Conservation (phyloP, 2,329 filamentous ascomycete genomes). For the Mariannaea elegans region DNA sequence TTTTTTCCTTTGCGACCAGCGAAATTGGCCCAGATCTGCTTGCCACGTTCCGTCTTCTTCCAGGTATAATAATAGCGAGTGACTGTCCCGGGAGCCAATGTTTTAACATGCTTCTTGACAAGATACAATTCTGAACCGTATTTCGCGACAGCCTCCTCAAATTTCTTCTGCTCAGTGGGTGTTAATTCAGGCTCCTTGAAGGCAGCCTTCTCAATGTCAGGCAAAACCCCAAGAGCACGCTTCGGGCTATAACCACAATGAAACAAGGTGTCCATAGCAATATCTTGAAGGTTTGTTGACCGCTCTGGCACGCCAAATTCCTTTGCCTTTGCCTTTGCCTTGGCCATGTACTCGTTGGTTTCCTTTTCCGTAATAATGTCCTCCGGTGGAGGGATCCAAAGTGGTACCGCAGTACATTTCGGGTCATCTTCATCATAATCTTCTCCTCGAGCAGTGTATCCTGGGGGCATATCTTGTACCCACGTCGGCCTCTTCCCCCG, state of each 20-base stretch:
- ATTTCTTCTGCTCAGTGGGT: constrained; percentile 83
- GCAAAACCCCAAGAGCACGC: constrained; percentile 74
- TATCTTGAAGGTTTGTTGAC: constrained; percentile 88
- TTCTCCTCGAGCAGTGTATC: constrained; percentile 85
- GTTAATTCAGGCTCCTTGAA: constrained; percentile 87
- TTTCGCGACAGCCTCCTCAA: constrained; percentile 89
- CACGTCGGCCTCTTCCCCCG: constrained; percentile 88
- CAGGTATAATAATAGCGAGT: constrained; percentile 97
- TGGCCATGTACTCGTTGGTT: constrained; percentile 80
- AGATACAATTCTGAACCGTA: constrained; percentile 89
- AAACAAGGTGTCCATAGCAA: constrained; percentile 79
- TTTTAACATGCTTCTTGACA: constrained; percentile 87
- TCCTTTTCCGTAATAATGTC: constrained; percentile 61
- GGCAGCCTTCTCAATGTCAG: constrained; percentile 72
- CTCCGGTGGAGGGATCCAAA: constrained; percentile 79
- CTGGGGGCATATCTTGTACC: constrained; percentile 89
- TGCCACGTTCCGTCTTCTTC: constrained; percentile 92
- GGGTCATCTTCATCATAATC: constrained; percentile 77
- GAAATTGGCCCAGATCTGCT: constrained; percentile 89
- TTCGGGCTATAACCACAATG: constrained; percentile 76
- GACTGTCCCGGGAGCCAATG: constrained; percentile 79
- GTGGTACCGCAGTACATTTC: constrained; percentile 75
- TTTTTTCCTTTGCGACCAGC: constrained; percentile 90
- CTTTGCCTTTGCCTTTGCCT: constrained; percentile 70
- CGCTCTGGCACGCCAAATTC: constrained; percentile 75